A percentile compares a stretch with the other conserved stretches of the same genome.
Evolutionary conservation across 495 filamentous ascomycete genomes (phyloP).

Genomic region (Penicillium manginii): DNA sequence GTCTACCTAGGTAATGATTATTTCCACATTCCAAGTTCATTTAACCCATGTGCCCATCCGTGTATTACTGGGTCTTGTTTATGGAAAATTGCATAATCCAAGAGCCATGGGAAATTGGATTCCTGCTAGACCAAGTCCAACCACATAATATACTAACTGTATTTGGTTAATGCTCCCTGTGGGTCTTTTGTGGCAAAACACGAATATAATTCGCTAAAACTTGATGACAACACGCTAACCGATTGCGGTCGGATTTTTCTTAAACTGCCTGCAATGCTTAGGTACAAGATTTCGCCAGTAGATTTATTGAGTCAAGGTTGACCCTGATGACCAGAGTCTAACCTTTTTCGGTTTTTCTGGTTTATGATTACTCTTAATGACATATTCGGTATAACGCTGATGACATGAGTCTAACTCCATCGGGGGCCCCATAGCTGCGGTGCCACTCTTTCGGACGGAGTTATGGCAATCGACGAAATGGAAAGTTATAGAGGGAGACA

Average conservation of each 20-base stretch:
- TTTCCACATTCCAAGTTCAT: too few species aligned
- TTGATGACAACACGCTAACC: not conserved
- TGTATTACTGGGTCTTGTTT: too few species aligned
- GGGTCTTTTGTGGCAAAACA: too few species aligned
- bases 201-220: too few species aligned
- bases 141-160: too few species aligned
- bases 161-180: too few species aligned
- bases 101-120: too few species aligned
- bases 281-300: not conserved
- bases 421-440: not conserved
- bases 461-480: not conserved
- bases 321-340: slow-evolving; percentile 10
- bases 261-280: not conserved
- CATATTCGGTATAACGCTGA: not conserved
- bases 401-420: slow-evolving; percentile 7
- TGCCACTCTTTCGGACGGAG: not conserved
- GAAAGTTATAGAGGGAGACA: not conserved
- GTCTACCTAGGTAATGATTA: too few species aligned
- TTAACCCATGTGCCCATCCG: too few species aligned
- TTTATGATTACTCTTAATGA: not conserved
- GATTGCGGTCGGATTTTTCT: not conserved
- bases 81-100: too few species aligned
- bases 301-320: not conserved
- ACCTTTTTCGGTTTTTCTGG: not conserved
- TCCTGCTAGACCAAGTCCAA: too few species aligned